phyloP scores from a whole-genome alignment of 768 basidiomycete species.

The Suillus luteus region DNA sequence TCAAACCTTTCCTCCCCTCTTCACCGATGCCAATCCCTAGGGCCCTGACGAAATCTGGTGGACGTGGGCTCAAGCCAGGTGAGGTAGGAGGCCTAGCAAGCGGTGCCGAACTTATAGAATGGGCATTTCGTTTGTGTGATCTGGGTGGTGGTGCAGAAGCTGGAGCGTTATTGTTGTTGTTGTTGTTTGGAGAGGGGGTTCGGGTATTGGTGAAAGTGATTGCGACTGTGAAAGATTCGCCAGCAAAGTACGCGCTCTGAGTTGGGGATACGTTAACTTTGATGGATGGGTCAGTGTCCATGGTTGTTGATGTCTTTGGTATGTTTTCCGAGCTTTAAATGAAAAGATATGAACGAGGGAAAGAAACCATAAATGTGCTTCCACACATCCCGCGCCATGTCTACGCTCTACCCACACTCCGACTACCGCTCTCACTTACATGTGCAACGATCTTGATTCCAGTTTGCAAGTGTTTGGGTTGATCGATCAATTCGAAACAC shows the following conservation, averaged over 20 bases:
- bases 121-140: slow-evolving; percentile 68
- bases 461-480: no score
- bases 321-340: background rate
- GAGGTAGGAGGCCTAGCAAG: slow-evolving; percentile 82
- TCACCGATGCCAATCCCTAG: slow-evolving; percentile 31
- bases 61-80: slow-evolving; percentile 58
- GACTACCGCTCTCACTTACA: no score
- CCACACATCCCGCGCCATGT: no score
- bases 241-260: slow-evolving; percentile 91
- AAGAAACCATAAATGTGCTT: no score
- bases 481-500: no score
- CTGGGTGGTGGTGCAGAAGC: slow-evolving; percentile 24
- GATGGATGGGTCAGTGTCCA: slow-evolving; percentile 47
- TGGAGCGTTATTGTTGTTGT: slow-evolving; percentile 7
- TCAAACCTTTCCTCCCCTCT: slow-evolving; percentile 51
- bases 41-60: slow-evolving; percentile 24
- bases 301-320: background rate
- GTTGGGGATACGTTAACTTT: slow-evolving; percentile 76
- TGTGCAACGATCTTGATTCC: no score
- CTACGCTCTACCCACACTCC: no score
- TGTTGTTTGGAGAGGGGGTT: slow-evolving; percentile 43
- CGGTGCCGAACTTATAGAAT: slow-evolving; percentile 83
- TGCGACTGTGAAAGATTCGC: slow-evolving; percentile 82
- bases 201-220: slow-evolving; percentile 87
- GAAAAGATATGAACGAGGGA: background rate